Conservation (phyloP, 2,329 filamentous ascomycete genomes). For the Harringtonia aguacate region DNA sequence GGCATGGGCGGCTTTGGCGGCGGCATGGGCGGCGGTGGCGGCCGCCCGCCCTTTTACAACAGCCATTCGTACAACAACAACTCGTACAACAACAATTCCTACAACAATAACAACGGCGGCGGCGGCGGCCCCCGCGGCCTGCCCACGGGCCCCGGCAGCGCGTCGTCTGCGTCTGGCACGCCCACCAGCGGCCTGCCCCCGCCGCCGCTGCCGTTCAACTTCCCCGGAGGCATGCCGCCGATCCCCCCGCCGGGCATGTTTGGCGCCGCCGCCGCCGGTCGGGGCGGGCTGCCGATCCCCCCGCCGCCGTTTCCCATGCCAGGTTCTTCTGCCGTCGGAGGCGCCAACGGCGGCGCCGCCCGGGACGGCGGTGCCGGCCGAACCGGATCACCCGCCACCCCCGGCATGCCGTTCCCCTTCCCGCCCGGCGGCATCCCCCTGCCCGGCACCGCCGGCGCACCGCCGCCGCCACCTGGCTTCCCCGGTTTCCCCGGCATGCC, state of each 20-base stretch:
- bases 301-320: slow-evolving; percentile 40
- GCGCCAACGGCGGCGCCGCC: slow-evolving; percentile 9
- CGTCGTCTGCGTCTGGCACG: slow-evolving; percentile 1
- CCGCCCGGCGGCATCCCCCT: too few relatives aligned
- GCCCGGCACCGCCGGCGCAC: too few relatives aligned
- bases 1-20: slow-evolving; percentile 22
- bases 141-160: slow-evolving; percentile 7
- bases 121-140: neutral
- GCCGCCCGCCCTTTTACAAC: slow-evolving; percentile 6
- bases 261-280: slow-evolving; percentile 6
- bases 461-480: slow-evolving; percentile 22
- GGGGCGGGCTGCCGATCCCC: slow-evolving; percentile 23
- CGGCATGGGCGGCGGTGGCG: slow-evolving; percentile 14
- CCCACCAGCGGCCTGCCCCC: slow-evolving; percentile 7
- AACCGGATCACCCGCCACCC: slow-evolving; percentile 13
- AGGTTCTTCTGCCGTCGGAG: slow-evolving; percentile 17
- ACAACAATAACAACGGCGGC: slow-evolving; percentile 21
- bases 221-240: slow-evolving; percentile 21
- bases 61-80: neutral
- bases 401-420: slow-evolving; percentile 39
- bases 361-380: slow-evolving; percentile 1
- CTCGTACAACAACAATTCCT: neutral
- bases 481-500: slow-evolving; percentile 30
- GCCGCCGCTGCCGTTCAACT: slow-evolving; percentile 29
- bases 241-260: slow-evolving; percentile 11